Conservation (phyloP, 2,329 filamentous ascomycete species). For the Cordyceps sp. region DNA sequence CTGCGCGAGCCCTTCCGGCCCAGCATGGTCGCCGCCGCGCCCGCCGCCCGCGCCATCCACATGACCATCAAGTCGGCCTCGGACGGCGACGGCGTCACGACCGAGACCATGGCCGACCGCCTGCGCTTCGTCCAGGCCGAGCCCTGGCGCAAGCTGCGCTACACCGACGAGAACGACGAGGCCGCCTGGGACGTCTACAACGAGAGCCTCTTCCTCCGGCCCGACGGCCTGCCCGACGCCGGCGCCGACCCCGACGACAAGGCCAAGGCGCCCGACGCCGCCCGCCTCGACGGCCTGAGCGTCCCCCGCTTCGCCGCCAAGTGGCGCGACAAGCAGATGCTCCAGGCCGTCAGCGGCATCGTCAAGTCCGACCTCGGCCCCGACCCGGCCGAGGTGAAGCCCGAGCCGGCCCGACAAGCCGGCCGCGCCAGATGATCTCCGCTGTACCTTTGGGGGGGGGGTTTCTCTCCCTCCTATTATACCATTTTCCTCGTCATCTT, state of each 20-base stretch:
- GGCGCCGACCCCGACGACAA: constrained; percentile 1
- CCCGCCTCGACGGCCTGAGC: constrained; percentile 14
- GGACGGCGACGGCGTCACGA: constrained; percentile 46
- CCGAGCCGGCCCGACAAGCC: too few relatives aligned
- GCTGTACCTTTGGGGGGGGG: too few relatives aligned
- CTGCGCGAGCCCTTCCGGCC: constrained; percentile 37
- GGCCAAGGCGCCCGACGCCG: constrained; percentile 1
- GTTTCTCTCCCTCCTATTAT: too few relatives aligned
- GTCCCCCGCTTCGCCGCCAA: constrained; percentile 21
- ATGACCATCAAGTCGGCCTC: constrained; percentile 70
- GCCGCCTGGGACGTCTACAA: constrained; percentile 63
- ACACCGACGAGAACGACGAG: constrained; percentile 65
- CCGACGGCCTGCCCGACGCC: constrained; percentile 5
- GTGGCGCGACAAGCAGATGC: constrained; percentile 26
- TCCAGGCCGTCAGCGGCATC: constrained; percentile 29
- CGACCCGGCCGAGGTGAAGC: constrained; percentile 8
- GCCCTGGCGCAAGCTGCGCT: constrained; percentile 62
- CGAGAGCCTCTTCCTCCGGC: constrained; percentile 41
- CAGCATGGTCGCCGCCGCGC: constrained; percentile 26
- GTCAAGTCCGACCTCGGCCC: constrained; percentile 14
- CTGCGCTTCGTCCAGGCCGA: constrained; percentile 69
- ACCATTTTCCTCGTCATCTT: too few relatives aligned
- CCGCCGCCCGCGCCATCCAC: constrained; percentile 60
- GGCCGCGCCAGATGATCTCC: too few relatives aligned
- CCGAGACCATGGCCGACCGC: constrained; percentile 58